Conservation (phyloP, 768 basidiomycete species). For the Mycena sanguinolenta region DNA sequence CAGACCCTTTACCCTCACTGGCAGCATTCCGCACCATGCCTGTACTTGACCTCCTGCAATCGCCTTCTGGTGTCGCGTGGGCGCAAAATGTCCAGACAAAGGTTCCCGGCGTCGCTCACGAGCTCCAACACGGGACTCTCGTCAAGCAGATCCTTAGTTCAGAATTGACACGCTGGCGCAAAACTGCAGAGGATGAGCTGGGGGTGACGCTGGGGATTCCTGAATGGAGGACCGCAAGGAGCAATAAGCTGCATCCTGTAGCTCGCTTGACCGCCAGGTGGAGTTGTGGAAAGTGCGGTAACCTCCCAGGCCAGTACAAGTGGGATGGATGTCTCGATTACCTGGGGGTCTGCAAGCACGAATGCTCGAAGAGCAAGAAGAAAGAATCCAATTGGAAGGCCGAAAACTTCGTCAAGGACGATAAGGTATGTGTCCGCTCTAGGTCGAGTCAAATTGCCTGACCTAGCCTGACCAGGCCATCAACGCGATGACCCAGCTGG, state of each 20-base stretch:
- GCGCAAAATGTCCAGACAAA: conserved; percentile 38
- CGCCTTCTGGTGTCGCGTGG: conserved; percentile 43
- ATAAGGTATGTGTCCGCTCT: conserved; percentile 55
- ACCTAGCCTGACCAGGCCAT: conserved; percentile 61
- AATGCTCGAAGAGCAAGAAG: conserved; percentile 57
- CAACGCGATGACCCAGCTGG: conserved; percentile 53
- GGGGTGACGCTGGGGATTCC: conserved; percentile 62
- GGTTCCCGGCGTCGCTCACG: conserved; percentile 41
- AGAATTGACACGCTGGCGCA: conserved; percentile 65
- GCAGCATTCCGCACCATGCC: conserved; percentile 33
- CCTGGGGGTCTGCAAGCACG: conserved; percentile 69
- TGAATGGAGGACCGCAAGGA: conserved; percentile 65
- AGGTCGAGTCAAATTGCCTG: not conserved
- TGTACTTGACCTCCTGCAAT: conserved; percentile 30
- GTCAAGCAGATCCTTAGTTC: conserved; percentile 53
- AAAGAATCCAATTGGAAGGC: conserved; percentile 59
- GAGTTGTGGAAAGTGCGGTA: conserved; percentile 65
- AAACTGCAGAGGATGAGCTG: conserved; percentile 58
- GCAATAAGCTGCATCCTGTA: conserved; percentile 63
- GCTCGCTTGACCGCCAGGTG: conserved; percentile 73
- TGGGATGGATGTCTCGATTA: conserved; percentile 68
- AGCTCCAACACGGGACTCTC: conserved; percentile 43
- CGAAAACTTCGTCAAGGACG: conserved; percentile 68
- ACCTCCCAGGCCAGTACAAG: conserved; percentile 48
- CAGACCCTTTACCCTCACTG: conserved; percentile 24